Evolutionary conservation across 345 rosid genomes (phyloP), one percentile per base, ranked within the genome.

Genomic region (Garcia nutans): DNA sequence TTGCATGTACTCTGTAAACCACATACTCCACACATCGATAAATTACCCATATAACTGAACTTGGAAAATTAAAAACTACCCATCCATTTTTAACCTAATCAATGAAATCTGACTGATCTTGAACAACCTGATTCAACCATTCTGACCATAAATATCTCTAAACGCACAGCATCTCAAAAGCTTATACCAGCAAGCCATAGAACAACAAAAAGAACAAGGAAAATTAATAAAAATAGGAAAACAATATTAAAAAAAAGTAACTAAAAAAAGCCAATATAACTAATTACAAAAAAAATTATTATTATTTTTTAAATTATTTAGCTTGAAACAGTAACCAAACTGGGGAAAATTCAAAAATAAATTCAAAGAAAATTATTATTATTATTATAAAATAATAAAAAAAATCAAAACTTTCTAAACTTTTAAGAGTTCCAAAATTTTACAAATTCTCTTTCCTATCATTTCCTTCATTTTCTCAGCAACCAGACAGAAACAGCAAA

Each of bases 81-180:
- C 74, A 77, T 76, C 80, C 75, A 76, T 72, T 24, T 37, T 79
- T 74, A 80, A 77, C 68, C 82, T 86, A 87, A 49, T 52, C 61
- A 74, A 58, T 57, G 10, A 80, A 74, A 76, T 74, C 37, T 37
- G 60, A 63, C 41, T 42, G 52, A 26, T 42, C 72, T 56, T 75
- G 64, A 65, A 19, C 50, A 67, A 66, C 22, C 75, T 74, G 85
- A 84, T 82, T 81, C 86, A 82, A 88, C 85, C 85, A 87, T 76
- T 70, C 84, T 82, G 85, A 83, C 80, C 86, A 84, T 72, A 84
- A 65, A 77, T 59, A 78, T 75, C 86, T 77, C 91, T 86, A 82
- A 77, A 77, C 69, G 79, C 78, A 88, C 70, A 58, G 80, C 82
- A 87, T 87, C 85, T 86, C 87, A 85, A 82, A 85, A 76, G 65